phyloP scores from a whole-genome alignment of 108 stramenopile species.

The Pseudonitzschia multiseries region DNA sequence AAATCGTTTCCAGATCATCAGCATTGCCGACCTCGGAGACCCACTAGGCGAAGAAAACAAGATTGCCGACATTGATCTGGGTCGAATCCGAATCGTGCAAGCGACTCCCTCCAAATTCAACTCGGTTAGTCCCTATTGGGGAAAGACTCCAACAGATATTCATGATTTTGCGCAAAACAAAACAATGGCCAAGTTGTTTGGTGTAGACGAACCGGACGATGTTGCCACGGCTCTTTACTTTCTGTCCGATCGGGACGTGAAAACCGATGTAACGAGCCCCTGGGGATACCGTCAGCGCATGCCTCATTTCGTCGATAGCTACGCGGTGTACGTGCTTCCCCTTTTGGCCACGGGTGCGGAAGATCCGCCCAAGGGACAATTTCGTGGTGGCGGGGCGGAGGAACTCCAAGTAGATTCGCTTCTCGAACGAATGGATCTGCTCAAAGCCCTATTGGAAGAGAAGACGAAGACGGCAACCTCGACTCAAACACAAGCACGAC shows the following conservation, averaged over 20 bases:
- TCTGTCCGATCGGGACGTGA: conserved; percentile 64
- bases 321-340: conserved; percentile 51
- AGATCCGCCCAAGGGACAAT: conserved; percentile 35
- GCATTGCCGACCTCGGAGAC: conserved; percentile 65
- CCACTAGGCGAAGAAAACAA: conserved; percentile 29
- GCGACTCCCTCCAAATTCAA: conserved; percentile 70
- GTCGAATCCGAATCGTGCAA: conserved; percentile 56
- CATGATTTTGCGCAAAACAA: conserved; percentile 17
- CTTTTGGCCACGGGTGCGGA: conserved; percentile 12
- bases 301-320: conserved; percentile 50
- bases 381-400: conserved; percentile 60
- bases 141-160: conserved; percentile 33
- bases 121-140: conserved; percentile 48
- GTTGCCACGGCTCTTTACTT: conserved; percentile 58
- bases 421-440: conserved; percentile 29
- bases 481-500: background rate
- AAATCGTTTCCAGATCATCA: conserved; percentile 68
- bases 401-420: conserved; percentile 48
- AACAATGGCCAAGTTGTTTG: conserved; percentile 28
- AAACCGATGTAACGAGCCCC: conserved; percentile 50
- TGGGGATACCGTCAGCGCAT: conserved; percentile 68
- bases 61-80: conserved; percentile 46
- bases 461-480: background rate
- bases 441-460: conserved; percentile 21
- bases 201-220: conserved; percentile 13